phyloP scores from a whole-genome alignment of 768 basidiomycete genomes.

The Tulasnella sp. region DNA sequence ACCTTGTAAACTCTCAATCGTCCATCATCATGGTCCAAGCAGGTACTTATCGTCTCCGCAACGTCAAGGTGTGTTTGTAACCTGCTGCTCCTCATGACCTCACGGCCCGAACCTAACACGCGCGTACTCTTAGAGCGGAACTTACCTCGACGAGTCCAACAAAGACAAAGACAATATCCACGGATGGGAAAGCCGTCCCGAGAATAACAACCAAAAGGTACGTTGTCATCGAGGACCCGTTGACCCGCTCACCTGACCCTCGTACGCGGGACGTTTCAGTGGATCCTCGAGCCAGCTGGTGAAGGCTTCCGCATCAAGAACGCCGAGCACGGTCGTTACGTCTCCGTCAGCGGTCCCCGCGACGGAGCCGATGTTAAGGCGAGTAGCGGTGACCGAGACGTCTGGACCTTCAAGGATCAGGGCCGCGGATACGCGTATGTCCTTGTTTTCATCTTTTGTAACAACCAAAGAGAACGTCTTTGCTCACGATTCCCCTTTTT shows the following conservation, averaged over 20 bases:
- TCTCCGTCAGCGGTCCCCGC: background rate
- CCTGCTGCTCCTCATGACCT: background rate
- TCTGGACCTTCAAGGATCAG: background rate
- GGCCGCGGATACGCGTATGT: background rate
- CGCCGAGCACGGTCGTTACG: background rate
- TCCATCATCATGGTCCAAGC: conserved; percentile 7
- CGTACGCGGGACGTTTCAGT: background rate
- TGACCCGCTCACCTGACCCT: background rate
- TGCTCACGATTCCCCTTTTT: background rate
- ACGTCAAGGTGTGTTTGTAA: background rate
- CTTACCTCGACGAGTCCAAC: conserved; percentile 22
- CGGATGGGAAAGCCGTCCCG: conserved; percentile 19
- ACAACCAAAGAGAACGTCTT: background rate
- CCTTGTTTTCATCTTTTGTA: background rate
- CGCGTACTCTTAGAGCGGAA: conserved; percentile 3
- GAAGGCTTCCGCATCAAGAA: background rate
- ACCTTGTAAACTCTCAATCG: background rate
- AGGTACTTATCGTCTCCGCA: conserved; percentile 13
- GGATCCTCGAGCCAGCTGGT: background rate
- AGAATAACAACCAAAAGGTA: conserved; percentile 24
- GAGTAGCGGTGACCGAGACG: background rate
- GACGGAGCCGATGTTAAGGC: background rate
- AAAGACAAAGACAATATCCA: background rate
- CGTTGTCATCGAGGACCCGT: background rate
- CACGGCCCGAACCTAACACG: no score